Evolutionary conservation across 345 rosid genomes (phyloP).

Genomic region (Melaleuca alternifolia): DNA sequence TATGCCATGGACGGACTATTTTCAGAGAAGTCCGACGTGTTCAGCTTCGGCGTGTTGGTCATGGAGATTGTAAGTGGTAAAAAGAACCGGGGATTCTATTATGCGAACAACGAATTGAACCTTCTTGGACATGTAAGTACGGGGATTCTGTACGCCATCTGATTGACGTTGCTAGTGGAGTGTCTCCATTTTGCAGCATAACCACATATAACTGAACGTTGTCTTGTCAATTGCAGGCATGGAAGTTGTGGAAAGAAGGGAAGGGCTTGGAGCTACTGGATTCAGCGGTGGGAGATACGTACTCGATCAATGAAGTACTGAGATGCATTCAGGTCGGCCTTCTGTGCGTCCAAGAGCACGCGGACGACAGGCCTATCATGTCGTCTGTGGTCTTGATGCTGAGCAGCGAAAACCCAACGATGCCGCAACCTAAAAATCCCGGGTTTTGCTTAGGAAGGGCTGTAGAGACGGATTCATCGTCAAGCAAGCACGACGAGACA

Average conservation of each 20-base stretch:
- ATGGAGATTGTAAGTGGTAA: conserved; percentile 56
- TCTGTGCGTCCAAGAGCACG: conserved; percentile 64
- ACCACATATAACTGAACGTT: not conserved
- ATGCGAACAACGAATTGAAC: conserved; percentile 42
- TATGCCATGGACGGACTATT: conserved; percentile 73
- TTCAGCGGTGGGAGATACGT: conserved; percentile 17
- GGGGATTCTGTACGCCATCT: not conserved
- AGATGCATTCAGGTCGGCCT: conserved; percentile 81
- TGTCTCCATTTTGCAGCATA: not conserved
- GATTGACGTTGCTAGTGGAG: not conserved
- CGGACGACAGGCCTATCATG: conserved; percentile 71
- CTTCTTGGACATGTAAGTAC: conserved; percentile 71
- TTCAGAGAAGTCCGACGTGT: conserved; percentile 64
- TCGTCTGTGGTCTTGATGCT: conserved; percentile 52
- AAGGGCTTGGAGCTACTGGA: conserved; percentile 43
- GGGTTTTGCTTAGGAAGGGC: conserved; percentile 56
- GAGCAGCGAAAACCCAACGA: conserved; percentile 48
- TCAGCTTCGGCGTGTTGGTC: conserved; percentile 67
- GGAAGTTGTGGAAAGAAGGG: conserved; percentile 61
- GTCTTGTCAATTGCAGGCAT: conserved; percentile 21
- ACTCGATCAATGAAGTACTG: conserved; percentile 28
- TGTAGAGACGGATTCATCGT: conserved; percentile 47
- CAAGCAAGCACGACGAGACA: conserved; percentile 38
- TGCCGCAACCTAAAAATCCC: conserved; percentile 54
- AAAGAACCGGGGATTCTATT: conserved; percentile 62